Conservation (phyloP, 495 filamentous ascomycete species). For the Talaromyces proteolyticus region DNA sequence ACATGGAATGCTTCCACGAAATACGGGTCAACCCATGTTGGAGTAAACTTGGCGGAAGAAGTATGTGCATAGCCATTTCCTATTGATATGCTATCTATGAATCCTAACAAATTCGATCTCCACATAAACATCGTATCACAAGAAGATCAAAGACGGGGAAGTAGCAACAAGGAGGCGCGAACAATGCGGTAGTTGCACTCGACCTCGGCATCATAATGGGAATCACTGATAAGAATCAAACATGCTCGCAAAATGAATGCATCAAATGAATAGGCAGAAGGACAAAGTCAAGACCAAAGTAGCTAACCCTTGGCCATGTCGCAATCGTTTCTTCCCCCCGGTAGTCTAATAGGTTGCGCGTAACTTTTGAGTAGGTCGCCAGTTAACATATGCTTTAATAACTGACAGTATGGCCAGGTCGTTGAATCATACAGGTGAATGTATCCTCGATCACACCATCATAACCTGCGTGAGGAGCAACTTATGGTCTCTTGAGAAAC, state of each 20-base stretch:
- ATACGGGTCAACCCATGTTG: too few species aligned
- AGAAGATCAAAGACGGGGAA: not conserved
- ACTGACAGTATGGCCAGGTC: not conserved
- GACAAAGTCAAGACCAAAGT: not conserved
- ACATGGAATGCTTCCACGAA: too few species aligned
- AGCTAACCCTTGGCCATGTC: too few species aligned
- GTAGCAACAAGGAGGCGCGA: not conserved
- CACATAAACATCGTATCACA: not conserved
- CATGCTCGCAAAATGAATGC: conserved; percentile 3
- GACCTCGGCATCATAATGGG: conserved; percentile 4
- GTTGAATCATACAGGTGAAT: not conserved
- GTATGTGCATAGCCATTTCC: not conserved
- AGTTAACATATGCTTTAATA: not conserved
- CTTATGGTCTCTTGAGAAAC: not conserved
- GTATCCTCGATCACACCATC: not conserved
- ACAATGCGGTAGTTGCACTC: not conserved
- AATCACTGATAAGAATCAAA: conserved; percentile 16
- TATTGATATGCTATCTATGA: conserved; percentile 5
- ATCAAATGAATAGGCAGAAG: not conserved
- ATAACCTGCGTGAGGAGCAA: not conserved
- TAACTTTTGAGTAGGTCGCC: too few species aligned
- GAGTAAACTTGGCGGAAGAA: not conserved
- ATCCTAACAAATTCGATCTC: not conserved
- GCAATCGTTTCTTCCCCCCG: too few species aligned
- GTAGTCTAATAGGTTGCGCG: too few species aligned